Percentiles rank a stretch among this genome's conserved stretches.
phyloP scores from a whole-genome alignment of 2,329 filamentous ascomycete species.

The Camillea tinctor region DNA sequence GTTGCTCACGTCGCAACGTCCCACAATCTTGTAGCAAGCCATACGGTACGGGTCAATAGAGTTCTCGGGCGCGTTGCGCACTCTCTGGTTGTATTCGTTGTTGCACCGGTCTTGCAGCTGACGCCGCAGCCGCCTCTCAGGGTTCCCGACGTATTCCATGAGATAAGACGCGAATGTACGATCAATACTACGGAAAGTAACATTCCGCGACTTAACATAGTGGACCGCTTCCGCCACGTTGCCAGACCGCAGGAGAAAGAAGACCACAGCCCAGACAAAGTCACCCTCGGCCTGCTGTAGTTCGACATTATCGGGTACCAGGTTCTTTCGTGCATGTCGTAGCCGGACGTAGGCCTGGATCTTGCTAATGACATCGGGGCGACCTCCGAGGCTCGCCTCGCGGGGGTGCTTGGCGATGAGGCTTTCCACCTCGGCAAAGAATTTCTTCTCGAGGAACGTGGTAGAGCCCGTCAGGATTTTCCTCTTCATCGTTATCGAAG shows the following conservation, averaged over 20 bases:
- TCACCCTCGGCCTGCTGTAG: slow-evolving; percentile 79
- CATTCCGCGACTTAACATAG: slow-evolving; percentile 78
- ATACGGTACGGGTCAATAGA: slow-evolving; percentile 92
- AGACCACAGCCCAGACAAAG: slow-evolving; percentile 91
- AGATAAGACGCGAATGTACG: slow-evolving; percentile 88
- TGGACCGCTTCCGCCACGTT: slow-evolving; percentile 79
- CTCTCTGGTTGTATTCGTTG: slow-evolving; percentile 83
- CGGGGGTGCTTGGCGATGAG: slow-evolving; percentile 79
- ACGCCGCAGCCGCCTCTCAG: slow-evolving; percentile 73
- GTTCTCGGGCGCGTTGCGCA: slow-evolving; percentile 79
- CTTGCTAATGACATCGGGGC: slow-evolving; percentile 85
- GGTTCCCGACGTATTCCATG: slow-evolving; percentile 73
- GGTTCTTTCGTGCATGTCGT: slow-evolving; percentile 74
- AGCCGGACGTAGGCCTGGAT: slow-evolving; percentile 89
- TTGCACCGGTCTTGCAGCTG: slow-evolving; percentile 85
- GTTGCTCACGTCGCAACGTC: slow-evolving; percentile 68
- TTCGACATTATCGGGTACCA: slow-evolving; percentile 77
- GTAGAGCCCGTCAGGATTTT: slow-evolving; percentile 79
- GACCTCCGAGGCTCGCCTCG: slow-evolving; percentile 85
- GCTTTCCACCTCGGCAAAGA: slow-evolving; percentile 73
- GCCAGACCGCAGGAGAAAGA: slow-evolving; percentile 84
- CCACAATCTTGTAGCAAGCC: slow-evolving; percentile 97
- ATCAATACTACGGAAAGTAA: slow-evolving; percentile 85
- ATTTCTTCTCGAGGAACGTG: slow-evolving; percentile 75
- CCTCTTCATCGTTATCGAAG: slow-evolving; percentile 68